These are phyloP conservation scores for Echinosophora koreensis DNA, from an alignment of 306 rosid genomes.

Conservation along the genomic window DNA sequence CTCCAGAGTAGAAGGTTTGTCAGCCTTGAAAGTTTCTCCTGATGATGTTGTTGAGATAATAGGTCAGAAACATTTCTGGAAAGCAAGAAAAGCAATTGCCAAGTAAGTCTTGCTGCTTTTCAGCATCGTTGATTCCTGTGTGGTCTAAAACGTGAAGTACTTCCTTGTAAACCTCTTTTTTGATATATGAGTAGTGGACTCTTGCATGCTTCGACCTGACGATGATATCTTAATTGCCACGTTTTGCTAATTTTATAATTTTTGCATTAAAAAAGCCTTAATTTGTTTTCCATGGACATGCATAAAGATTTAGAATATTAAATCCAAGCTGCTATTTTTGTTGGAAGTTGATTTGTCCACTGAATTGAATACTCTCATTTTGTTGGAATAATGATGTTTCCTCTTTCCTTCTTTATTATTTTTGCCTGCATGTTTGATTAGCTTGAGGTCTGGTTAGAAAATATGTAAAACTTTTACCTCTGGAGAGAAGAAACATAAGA, in stretches of 20 bases:
- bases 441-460: constrained; percentile 24
- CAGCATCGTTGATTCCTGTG: constrained; percentile 39
- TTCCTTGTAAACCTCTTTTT: constrained; percentile 35
- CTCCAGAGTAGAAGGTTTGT: constrained; percentile 68
- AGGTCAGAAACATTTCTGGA: constrained; percentile 97
- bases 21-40: constrained; percentile 68
- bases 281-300: constrained; percentile 17
- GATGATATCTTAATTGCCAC: constrained; percentile 32
- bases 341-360: constrained; percentile 35
- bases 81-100: constrained; percentile 90
- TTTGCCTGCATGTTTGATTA: constrained; percentile 17
- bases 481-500: constrained; percentile 33
- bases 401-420: constrained; percentile 3
- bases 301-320: constrained; percentile 29
- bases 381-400: constrained; percentile 35
- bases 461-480: not conserved
- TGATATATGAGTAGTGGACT: constrained; percentile 6
- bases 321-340: not conserved
- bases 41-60: constrained; percentile 89
- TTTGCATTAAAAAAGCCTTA: constrained; percentile 12
- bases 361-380: constrained; percentile 29
- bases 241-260: constrained; percentile 25
- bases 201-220: constrained; percentile 28
- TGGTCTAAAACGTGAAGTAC: constrained; percentile 36
- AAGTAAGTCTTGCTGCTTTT: constrained; percentile 66